Percentiles rank a stretch among this genome's conserved stretches.
phyloP scores from a whole-genome alignment of 768 basidiomycete genomes.

The Cystofilobasidium capitatum region DNA sequence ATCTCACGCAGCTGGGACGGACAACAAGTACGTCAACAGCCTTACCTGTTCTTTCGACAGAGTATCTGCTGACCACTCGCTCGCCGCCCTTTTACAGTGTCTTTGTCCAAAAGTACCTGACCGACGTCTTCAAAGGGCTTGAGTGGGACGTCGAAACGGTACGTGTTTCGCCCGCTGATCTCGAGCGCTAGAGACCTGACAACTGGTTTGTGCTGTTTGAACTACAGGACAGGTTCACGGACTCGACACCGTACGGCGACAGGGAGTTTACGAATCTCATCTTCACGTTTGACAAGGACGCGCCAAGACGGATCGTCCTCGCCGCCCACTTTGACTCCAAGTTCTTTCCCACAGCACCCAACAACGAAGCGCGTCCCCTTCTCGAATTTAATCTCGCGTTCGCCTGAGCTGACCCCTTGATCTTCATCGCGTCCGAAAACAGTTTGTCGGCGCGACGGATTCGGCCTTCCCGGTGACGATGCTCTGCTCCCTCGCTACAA shows the following conservation, averaged over 20 bases:
- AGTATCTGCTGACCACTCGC: too few relatives aligned
- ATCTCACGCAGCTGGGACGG: slow-evolving; percentile 36
- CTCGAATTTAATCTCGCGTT: neutral
- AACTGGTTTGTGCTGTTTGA: neutral
- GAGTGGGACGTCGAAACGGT: slow-evolving; percentile 77
- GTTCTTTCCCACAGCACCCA: slow-evolving; percentile 60
- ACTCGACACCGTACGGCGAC: slow-evolving; percentile 66
- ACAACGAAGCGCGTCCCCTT: slow-evolving; percentile 55
- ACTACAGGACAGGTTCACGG: slow-evolving; percentile 58
- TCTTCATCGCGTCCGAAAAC: too few relatives aligned
- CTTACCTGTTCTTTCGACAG: neutral
- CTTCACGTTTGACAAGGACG: slow-evolving; percentile 85
- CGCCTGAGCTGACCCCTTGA: neutral
- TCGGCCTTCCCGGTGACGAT: slow-evolving; percentile 92
- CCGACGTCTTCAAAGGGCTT: slow-evolving; percentile 56
- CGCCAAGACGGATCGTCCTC: slow-evolving; percentile 69
- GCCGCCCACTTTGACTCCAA: slow-evolving; percentile 93
- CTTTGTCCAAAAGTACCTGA: slow-evolving; percentile 69
- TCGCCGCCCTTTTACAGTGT: slow-evolving; percentile 59
- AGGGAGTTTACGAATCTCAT: slow-evolving; percentile 81
- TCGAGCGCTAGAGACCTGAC: neutral
- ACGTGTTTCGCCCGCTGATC: too few relatives aligned
- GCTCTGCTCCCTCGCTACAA: slow-evolving; percentile 82
- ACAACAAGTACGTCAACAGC: slow-evolving; percentile 38
- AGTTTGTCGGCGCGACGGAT: slow-evolving; percentile 97